Evolutionary conservation across 495 filamentous ascomycete genomes (phyloP).

Genomic region (Podospora didyma): DNA sequence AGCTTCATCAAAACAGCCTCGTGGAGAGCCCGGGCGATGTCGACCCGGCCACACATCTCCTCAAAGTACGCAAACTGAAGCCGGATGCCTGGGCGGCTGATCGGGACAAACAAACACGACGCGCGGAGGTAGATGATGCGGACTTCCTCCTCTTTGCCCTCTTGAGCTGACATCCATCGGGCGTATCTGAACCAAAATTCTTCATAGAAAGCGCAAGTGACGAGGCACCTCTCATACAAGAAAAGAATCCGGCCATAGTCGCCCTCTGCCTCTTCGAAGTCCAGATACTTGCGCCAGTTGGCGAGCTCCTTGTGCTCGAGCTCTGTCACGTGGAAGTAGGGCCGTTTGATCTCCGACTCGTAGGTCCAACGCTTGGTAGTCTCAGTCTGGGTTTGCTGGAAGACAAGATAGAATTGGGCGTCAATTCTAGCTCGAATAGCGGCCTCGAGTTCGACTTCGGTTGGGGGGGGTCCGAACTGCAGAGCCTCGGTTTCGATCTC

Average conservation of each 20-base stretch:
- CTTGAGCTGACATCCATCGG: slow-evolving; percentile 89
- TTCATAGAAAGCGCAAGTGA: slow-evolving; percentile 90
- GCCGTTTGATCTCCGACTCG: slow-evolving; percentile 90
- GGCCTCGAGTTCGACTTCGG: slow-evolving; percentile 78
- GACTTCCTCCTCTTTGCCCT: slow-evolving; percentile 82
- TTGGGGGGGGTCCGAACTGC: slow-evolving; percentile 38
- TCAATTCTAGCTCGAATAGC: slow-evolving; percentile 78
- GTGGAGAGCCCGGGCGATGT: slow-evolving; percentile 79
- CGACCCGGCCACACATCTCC: slow-evolving; percentile 70
- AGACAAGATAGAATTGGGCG: slow-evolving; percentile 72
- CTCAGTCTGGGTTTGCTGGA: slow-evolving; percentile 79
- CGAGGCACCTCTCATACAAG: slow-evolving; percentile 89
- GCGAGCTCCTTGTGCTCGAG: slow-evolving; percentile 77
- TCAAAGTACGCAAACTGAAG: slow-evolving; percentile 94
- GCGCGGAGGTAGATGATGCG: slow-evolving; percentile 92
- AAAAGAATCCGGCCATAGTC: slow-evolving; percentile 71
- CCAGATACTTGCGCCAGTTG: slow-evolving; percentile 97
- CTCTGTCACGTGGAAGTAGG: slow-evolving; percentile 95
- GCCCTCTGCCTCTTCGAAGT: slow-evolving; percentile 88
- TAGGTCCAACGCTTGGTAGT: slow-evolving; percentile 93
- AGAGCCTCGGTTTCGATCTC: slow-evolving; percentile 61
- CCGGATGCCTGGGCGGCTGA: slow-evolving; percentile 73
- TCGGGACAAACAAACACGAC: slow-evolving; percentile 76
- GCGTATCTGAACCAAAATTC: slow-evolving; percentile 98
- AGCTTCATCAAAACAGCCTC: slow-evolving; percentile 63